Conservation (phyloP, 768 basidiomycete species). For the Tylopilus subfusipes region DNA sequence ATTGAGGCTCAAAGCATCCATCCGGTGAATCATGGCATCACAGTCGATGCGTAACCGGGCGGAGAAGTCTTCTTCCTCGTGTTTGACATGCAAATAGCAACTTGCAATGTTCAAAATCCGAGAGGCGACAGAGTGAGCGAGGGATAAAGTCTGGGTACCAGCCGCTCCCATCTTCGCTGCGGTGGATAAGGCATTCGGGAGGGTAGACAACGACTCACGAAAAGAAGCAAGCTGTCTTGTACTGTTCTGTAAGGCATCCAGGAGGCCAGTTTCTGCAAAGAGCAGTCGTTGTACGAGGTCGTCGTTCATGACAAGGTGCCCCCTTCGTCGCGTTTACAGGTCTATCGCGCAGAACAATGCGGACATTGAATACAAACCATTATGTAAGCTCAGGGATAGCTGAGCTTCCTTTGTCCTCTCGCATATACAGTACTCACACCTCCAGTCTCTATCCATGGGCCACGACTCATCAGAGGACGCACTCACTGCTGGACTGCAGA, state of each 20-base stretch:
- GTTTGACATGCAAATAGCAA: conserved; percentile 6
- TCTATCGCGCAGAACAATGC: no score
- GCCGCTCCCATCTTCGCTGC: not conserved
- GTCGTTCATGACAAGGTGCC: no score
- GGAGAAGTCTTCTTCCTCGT: not conserved
- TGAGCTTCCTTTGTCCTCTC: no score
- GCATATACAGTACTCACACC: no score
- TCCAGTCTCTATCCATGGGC: not conserved
- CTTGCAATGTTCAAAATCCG: conserved; percentile 3
- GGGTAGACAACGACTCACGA: not conserved
- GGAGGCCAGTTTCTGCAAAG: conserved; percentile 1
- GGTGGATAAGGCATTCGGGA: not conserved
- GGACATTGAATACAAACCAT: no score
- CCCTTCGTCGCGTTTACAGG: no score
- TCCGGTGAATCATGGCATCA: conserved; percentile 2
- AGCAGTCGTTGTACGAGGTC: not conserved
- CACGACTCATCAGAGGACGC: not conserved
- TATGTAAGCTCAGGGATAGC: no score
- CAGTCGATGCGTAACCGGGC: no score
- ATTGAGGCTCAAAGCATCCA: not conserved
- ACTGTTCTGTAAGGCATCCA: not conserved
- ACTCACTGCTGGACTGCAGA: not conserved
- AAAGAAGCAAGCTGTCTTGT: not conserved
- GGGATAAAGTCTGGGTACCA: not conserved
- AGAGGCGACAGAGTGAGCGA: not conserved